Base-by-base conservation (phyloP, 2,329 filamentous ascomycete species). In the Botrytis cinerea region DNA sequence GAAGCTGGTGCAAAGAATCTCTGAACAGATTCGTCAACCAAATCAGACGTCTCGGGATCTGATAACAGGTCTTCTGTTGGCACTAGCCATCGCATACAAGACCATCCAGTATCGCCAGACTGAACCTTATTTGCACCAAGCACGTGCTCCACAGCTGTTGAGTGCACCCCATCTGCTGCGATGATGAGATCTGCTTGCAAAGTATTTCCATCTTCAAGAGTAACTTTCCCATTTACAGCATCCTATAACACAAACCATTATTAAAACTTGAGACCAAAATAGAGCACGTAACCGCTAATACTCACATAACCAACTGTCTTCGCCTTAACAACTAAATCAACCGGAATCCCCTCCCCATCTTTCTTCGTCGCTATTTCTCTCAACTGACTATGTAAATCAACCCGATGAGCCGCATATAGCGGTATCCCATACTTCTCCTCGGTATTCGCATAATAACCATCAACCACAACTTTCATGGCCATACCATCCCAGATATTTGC, bases 11-110 rank as follows among this genome's bases (percentile, higher is more conserved):
- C n/a, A 16, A 57, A 57, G 51, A 57, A 57, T 57, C 51, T 57
- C 51, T 28, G 51, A 57, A 28, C 6, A 57, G n/a, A 57, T 28
- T 57, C 7, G 6, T 57, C 14, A 14, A 57, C 51, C 7, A 57
- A 25, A 57, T 57, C 51, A 28, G 51, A n/a, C 1, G 51, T 57
- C n/a, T 57, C 51, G 2, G 51, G 51, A 28, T 57, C 51, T 32
- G n/a, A 57, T 57, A 57, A 32, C 2, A 57, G 51, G 2, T 57
- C 51, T 57, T 57, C n/a, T 57, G 51, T 57, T 6, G 51, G n/a
- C 51, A 57, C 51, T 57, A 57, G n/a, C 51, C 51, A 57, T 57
- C 51, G 51, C 51, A 57, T 57, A 32, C 51, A 57, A 57, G 51
- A 28, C 51, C 51, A 57, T 16, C n/a, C 51, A 9, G 51, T 57